Evolutionary conservation across 371 early-diverging fungal species (phyloP).

Genomic region (Umbelopsis sp.): DNA sequence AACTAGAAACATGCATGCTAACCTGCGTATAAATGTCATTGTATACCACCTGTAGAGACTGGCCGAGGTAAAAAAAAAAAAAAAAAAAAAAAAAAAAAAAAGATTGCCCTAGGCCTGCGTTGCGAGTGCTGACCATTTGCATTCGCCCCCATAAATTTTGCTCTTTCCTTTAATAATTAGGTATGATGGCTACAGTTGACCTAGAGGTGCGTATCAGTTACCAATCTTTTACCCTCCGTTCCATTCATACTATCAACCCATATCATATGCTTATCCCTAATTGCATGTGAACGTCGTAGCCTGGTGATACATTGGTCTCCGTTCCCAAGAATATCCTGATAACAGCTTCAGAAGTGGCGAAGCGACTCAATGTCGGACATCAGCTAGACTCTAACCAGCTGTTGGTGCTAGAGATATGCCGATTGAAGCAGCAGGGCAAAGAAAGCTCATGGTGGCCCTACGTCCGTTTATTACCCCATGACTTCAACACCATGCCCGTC

Average conservation of each 20-base stretch:
- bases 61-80: constrained; percentile 47
- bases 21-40: neutral
- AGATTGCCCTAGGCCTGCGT: no score
- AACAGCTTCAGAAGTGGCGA: constrained; percentile 41
- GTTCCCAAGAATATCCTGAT: constrained; percentile 59
- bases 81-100: neutral
- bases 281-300: constrained; percentile 27
- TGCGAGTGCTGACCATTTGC: no score
- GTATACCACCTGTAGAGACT: constrained; percentile 41
- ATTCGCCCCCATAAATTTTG: no score
- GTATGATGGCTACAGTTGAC: constrained; percentile 67
- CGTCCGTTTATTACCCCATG: constrained; percentile 52
- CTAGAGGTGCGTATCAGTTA: constrained; percentile 41
- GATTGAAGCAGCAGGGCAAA: constrained; percentile 40
- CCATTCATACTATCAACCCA: no score
- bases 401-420: constrained; percentile 53
- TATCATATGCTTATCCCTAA: neutral
- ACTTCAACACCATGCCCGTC: constrained; percentile 66
- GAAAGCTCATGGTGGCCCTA: constrained; percentile 63
- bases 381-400: constrained; percentile 54
- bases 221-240: no score
- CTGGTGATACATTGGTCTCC: constrained; percentile 62
- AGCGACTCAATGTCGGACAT: constrained; percentile 35
- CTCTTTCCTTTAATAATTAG: constrained; percentile 1
- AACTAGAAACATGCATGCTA: no score